Base-by-base conservation (phyloP, 2,329 filamentous ascomycete species). In the Mycosphaerella sp. region DNA sequence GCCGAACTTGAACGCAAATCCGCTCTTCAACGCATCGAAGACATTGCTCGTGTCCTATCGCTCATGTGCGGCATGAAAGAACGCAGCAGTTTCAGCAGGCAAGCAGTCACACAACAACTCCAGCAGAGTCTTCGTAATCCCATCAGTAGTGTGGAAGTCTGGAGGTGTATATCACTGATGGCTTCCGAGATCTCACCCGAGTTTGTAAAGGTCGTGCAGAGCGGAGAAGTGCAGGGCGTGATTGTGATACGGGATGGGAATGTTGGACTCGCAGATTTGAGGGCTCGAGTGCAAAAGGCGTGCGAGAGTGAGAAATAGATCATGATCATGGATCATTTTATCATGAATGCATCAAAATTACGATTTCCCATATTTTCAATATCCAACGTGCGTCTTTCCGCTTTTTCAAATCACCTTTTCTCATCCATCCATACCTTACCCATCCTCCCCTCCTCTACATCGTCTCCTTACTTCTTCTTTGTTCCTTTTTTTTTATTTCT, bases 1-100 rank as follows among this genome's bases (percentile, higher is more conserved):
- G 70, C 71, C 10, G 70, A 77, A 47, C 67, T 74, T 4, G 71
- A 73, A 40, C 75, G 75, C n/a, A 67, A 63, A 47, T 70, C 74
- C 0, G 76, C 76, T 2, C 70, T 78, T 0, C 73, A 77, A 51
- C 72, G 75, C 12, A 66, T 74, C 3, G 71, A 74, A 55, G 75
- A 78, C 38, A 69, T 77, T 8, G 63, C 74, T 0, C 66, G 69
- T 2, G 69, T 76, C 2, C 64, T 78, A 2, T 70, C 71, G 0
- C 64, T 77, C 3, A 67, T 77, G 7, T 71, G 70, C 10, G 70
- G 69, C 2, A 62, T 55, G 11, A 64, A 62, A 45, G 55, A 64
- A 34, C 69, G 74, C 26, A 70, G 69, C 38, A 75, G 70, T n/a
- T 73, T 78, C 61, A 73, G 72, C 21, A 72, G 75, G 60, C 65